Evolutionary conservation across 2,329 filamentous ascomycete genomes (phyloP), one percentile per base, ranked within the genome.

Genomic region (Mycosphaerella arachidis): DNA sequence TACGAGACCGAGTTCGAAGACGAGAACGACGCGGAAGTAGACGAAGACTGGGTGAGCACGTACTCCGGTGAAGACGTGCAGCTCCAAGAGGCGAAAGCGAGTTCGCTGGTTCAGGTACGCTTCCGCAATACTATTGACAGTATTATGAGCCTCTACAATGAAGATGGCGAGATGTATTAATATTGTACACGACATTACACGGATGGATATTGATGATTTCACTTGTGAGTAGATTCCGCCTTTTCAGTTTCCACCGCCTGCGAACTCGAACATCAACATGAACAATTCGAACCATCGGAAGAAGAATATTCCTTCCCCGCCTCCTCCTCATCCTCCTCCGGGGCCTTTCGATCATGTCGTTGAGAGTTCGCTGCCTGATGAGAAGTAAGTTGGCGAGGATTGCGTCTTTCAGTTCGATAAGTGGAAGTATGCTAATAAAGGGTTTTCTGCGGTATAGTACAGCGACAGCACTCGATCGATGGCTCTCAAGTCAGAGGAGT

Each of bases 21-120:
- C 9, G 62, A 65, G 13, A 66, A 62, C 37, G 67, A 67, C 37
- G 63, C 62, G 31, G 67, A 70, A 20, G 66, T 64, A 13, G 63
- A 65, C 33, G 59, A 62, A 10, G 66, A 68, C 50, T 64, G 61
- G 64, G 53, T 60, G 18, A 66, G 64, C n/a, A 61, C 65, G 4
- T 70, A 71, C 62, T 68, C 67, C 58, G 69, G 66, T 18, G 63
- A 66, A 51, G 69, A 69, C n/a, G 65, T 61, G 37, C 51, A 56
- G 6, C 48, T 64, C 40, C 48, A 60, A 31, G 63, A 63, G 54
- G 67, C 69, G 18, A 62, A 66, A 35, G 63, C 66, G 20, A 67
- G 56, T 43, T 63, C 67, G 10, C 48, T 70, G 48, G 63, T 70
- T 31, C 69, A 71, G 69, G 68, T 70, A 70, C 63, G 68, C 65